Evolutionary conservation across 345 rosid genomes (phyloP), one percentile per base, ranked within the genome.

Genomic region (Erucastrum elatum): DNA sequence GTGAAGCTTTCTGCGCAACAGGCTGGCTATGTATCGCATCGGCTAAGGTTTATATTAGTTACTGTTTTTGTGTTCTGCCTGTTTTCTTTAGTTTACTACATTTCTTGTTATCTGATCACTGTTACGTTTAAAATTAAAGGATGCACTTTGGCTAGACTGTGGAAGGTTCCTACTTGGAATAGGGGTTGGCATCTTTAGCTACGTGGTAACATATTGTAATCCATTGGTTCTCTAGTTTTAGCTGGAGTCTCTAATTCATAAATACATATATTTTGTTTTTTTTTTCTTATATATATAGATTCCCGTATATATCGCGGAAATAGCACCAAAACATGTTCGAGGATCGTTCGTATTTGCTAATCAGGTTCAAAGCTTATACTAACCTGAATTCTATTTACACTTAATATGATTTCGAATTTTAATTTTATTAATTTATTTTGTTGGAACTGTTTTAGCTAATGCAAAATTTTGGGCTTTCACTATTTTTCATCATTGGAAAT

Each of bases 21-120:
- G 90, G 92, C 25, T 90, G 94, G 94, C 82, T 90, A 61, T 71
- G 77, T 15, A 86, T 90, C 69, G 83, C 82, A 68, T 64, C 84
- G 35, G 84, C 90, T 15, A 64, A 85, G 91, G 94, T 86, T 64
- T 64, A 4, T 64, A 4, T 21, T 69, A 16, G 8, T 44, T 35
- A 71, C 73, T 25, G 51, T 15, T 30, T 58, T 34, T 29, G n/a
- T 37, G 26, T 21, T 58, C n/a, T 41, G 2, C 56, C 8, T 51
- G 49, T 35, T 8, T 15, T 58, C 10, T 21, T 58, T 21, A 21
- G 21, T n/a, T 21, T 8, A 53, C 26, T 15, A n/a, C 60, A 7
- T 56, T 56, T 51, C 56, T 51, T 51, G 56, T 51, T 51, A 51
- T 51, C 17, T 51, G n/a, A n/a, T 53, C n/a, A 60, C 17, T 61